These are phyloP conservation scores for Hsuehochloa calcarea DNA, from an alignment of 176 grass and related monocot genomes.

Conservation along the genomic window DNA sequence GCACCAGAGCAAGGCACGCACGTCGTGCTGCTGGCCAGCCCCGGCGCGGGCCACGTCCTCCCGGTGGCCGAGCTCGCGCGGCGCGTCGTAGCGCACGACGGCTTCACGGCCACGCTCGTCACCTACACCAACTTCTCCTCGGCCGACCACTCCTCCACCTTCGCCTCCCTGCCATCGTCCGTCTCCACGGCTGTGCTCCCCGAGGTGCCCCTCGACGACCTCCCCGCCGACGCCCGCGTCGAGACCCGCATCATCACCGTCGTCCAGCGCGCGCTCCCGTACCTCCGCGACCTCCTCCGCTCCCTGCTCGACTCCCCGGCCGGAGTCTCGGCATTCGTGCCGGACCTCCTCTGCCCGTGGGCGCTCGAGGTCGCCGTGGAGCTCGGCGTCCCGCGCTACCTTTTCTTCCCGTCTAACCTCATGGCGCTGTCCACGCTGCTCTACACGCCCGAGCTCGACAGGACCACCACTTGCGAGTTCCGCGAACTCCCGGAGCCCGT, in stretches of 20 bases:
- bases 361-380: conserved; percentile 34
- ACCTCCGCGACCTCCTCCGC: background rate
- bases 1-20: background rate
- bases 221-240: conserved; percentile 30
- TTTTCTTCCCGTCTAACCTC: conserved; percentile 51
- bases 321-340: conserved; percentile 4
- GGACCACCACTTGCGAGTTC: conserved; percentile 41
- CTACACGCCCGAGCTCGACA: conserved; percentile 30
- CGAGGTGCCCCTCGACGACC: conserved; percentile 48
- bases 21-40: conserved; percentile 53
- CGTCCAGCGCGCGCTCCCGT: conserved; percentile 7
- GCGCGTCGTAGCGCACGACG: conserved; percentile 25
- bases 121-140: conserved; percentile 47
- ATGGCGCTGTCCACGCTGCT: conserved; percentile 18
- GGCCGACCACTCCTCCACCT: background rate
- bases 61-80: conserved; percentile 44
- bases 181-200: conserved; percentile 51
- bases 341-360: conserved; percentile 38
- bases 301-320: background rate
- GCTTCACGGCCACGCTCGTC: conserved; percentile 50
- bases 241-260: conserved; percentile 28
- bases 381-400: conserved; percentile 47
- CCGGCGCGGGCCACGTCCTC: conserved; percentile 40
- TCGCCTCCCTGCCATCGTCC: conserved; percentile 29
- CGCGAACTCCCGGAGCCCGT: conserved; percentile 52